Conservation (phyloP, 2,329 filamentous ascomycete genomes). For the Lasiodiplodia sp. region DNA sequence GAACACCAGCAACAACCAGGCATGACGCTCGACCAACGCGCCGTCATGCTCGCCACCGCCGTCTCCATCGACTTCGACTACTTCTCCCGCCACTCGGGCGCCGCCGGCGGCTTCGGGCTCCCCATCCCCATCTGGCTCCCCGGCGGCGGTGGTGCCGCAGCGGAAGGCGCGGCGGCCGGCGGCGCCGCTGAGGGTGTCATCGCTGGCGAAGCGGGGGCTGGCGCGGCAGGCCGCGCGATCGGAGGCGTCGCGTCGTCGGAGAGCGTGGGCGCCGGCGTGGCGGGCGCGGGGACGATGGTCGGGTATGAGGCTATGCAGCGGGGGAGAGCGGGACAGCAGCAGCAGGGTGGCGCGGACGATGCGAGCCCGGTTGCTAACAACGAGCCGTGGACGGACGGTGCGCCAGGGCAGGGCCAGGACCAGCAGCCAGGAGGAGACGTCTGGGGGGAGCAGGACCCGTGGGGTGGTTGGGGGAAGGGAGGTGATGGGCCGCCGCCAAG, state of each 20-base stretch:
- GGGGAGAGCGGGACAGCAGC: slow-evolving; percentile 48
- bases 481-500: slow-evolving; percentile 2
- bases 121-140: slow-evolving; percentile 62
- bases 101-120: slow-evolving; percentile 51
- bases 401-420: slow-evolving; percentile 29
- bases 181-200: slow-evolving; percentile 49
- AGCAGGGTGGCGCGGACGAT: slow-evolving; percentile 37
- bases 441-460: slow-evolving; percentile 41
- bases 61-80: slow-evolving; percentile 73
- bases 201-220: slow-evolving; percentile 46
- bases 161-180: slow-evolving; percentile 45
- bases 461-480: slow-evolving; percentile 31
- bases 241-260: slow-evolving; percentile 51
- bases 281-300: slow-evolving; percentile 65
- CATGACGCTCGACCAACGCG: slow-evolving; percentile 71
- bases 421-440: slow-evolving; percentile 34
- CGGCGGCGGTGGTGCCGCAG: slow-evolving; percentile 44
- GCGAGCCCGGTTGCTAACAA: slow-evolving; percentile 40
- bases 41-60: slow-evolving; percentile 71
- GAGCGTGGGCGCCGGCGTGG: slow-evolving; percentile 42
- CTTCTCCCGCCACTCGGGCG: slow-evolving; percentile 66
- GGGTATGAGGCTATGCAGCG: slow-evolving; percentile 70
- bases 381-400: slow-evolving; percentile 37
- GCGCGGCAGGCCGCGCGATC: slow-evolving; percentile 58
- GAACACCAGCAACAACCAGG: slow-evolving; percentile 47